phyloP scores from a whole-genome alignment of 2,329 filamentous ascomycete species.

The Colletotrichum cereale region DNA sequence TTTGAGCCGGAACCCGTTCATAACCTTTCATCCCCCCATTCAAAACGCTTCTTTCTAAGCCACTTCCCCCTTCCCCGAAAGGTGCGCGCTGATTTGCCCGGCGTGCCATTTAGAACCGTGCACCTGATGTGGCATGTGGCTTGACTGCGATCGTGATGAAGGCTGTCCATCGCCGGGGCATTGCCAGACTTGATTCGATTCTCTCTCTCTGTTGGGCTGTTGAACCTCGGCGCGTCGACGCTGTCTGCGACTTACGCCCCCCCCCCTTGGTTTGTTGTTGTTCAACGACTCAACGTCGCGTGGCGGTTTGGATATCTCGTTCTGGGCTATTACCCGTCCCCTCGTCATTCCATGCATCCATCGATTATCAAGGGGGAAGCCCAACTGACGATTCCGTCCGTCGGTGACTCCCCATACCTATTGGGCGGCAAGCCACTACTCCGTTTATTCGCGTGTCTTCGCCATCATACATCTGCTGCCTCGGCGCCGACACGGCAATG shows the following conservation, averaged over 20 bases:
- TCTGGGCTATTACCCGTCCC: not conserved
- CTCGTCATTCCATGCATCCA: not conserved
- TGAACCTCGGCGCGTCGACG: not conserved
- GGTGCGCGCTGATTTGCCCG: not conserved
- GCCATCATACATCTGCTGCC: not conserved
- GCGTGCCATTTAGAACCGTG: not conserved
- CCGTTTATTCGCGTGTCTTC: slow-evolving; percentile 2
- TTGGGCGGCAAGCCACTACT: not conserved
- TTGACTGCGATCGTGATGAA: not conserved
- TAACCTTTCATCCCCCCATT: not conserved
- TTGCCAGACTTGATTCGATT: not conserved
- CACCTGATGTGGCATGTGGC: not conserved
- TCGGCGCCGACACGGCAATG: slow-evolving; percentile 1
- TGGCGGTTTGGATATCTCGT: not conserved
- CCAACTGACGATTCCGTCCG: not conserved
- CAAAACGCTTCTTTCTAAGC: not conserved
- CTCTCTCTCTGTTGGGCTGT: not conserved
- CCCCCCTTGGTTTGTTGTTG: not conserved
- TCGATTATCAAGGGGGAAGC: not conserved
- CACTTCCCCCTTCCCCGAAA: not conserved
- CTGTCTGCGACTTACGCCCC: not conserved
- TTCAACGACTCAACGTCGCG: not conserved
- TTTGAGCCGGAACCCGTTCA: not conserved
- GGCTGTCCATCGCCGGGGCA: not conserved
- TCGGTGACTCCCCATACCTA: not conserved